Conservation (phyloP, 106 monocot genomes). For the Dendrobium nobile region DNA sequence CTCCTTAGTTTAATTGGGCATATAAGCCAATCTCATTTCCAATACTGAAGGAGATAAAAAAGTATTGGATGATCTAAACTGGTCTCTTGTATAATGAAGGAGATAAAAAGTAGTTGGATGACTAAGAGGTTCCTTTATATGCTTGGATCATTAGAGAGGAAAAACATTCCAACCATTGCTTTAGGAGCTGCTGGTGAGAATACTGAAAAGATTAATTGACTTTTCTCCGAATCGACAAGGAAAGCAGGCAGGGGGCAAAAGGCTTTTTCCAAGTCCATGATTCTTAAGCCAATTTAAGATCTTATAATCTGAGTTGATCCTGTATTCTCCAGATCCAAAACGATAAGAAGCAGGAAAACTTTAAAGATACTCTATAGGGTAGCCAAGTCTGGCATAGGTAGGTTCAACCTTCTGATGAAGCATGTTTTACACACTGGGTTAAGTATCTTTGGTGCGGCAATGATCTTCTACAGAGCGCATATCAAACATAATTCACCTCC, state of each 20-base stretch:
- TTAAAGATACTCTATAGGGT: slow-evolving; percentile 46
- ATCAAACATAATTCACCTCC: slow-evolving; percentile 40
- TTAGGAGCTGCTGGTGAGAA: slow-evolving; percentile 92
- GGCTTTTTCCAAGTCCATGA: slow-evolving; percentile 46
- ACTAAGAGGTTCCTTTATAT: background rate
- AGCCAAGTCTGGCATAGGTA: slow-evolving; percentile 51
- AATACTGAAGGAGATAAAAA: background rate
- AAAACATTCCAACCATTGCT: slow-evolving; percentile 73
- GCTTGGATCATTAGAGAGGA: slow-evolving; percentile 32
- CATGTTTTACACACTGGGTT: slow-evolving; percentile 44
- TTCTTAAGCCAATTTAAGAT: slow-evolving; percentile 75
- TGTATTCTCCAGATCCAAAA: slow-evolving; percentile 87
- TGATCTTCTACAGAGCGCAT: slow-evolving; percentile 61
- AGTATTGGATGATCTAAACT: background rate
- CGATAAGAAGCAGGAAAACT: slow-evolving; percentile 69
- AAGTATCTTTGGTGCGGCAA: slow-evolving; percentile 55
- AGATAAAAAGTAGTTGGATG: background rate
- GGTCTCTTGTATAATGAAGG: background rate
- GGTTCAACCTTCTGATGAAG: slow-evolving; percentile 54
- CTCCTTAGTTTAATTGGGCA: background rate
- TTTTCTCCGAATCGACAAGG: slow-evolving; percentile 78
- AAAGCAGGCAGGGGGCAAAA: slow-evolving; percentile 63
- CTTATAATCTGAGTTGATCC: slow-evolving; percentile 68
- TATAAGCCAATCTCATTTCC: background rate
- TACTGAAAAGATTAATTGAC: slow-evolving; percentile 38